Conservation (phyloP, 805 yeast species). For the Naumovozyma baii region DNA sequence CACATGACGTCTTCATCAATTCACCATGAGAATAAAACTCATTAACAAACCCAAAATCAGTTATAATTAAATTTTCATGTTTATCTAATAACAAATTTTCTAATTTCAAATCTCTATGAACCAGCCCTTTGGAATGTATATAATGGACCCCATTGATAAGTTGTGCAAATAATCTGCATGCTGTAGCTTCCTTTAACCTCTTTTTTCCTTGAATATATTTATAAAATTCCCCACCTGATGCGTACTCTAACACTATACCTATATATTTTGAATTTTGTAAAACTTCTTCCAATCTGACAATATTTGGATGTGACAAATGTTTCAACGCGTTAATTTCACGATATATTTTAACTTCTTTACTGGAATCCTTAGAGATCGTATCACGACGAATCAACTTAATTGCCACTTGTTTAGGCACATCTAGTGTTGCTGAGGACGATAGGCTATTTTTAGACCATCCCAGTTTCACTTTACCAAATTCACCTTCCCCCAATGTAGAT, state of each 20-base stretch:
- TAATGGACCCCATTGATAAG: constrained; percentile 89
- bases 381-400: constrained; percentile 85
- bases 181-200: constrained; percentile 75
- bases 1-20: constrained; percentile 89
- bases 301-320: constrained; percentile 84
- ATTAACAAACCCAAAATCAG: constrained; percentile 94
- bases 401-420: constrained; percentile 71
- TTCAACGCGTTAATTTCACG: constrained; percentile 88
- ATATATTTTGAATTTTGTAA: constrained; percentile 89
- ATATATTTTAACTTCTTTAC: constrained; percentile 78
- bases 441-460: constrained; percentile 84
- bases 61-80: constrained; percentile 74
- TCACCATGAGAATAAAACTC: constrained; percentile 53
- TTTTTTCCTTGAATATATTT: constrained; percentile 83
- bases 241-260: constrained; percentile 93
- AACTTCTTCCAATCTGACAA: constrained; percentile 85
- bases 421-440: constrained; percentile 4
- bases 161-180: constrained; percentile 86
- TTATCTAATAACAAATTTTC: constrained; percentile 79
- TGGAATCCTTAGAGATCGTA: constrained; percentile 74
- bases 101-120: constrained; percentile 84
- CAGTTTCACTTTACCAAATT: constrained; percentile 95
- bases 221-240: constrained; percentile 94
- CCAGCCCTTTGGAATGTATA: constrained; percentile 84
- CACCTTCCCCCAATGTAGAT: constrained; percentile 94